These are phyloP conservation scores for Citrus hindsii DNA, from an alignment of 345 rosid species.

Conservation along the genomic window DNA sequence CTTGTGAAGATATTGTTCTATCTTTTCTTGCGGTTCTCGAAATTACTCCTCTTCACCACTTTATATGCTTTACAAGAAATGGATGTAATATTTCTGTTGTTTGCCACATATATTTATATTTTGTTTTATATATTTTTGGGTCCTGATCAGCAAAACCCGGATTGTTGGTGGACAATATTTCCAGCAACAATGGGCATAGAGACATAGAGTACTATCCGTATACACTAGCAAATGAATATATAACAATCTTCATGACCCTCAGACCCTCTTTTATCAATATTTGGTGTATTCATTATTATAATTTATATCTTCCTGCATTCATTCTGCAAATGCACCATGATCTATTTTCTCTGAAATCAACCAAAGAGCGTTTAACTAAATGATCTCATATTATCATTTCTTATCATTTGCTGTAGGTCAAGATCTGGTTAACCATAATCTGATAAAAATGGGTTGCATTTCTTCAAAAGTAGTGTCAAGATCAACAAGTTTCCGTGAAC, in stretches of 20 bases:
- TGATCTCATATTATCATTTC: not conserved
- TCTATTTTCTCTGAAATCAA: not conserved
- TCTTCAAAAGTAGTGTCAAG: constrained; percentile 31
- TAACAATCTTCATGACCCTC: not conserved
- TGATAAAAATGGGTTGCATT: constrained; percentile 39
- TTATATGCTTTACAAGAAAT: not conserved
- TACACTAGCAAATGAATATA: not conserved
- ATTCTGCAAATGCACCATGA: not conserved
- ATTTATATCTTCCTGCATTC: not conserved
- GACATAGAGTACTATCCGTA: not conserved
- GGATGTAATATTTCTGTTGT: not conserved
- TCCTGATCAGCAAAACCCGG: not conserved
- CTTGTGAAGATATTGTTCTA: not conserved
- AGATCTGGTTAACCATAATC: not conserved
- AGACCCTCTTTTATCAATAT: too few relatives aligned
- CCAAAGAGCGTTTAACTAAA: not conserved
- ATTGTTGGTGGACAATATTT: not conserved
- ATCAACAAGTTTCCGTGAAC: constrained; percentile 29
- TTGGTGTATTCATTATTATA: too few relatives aligned
- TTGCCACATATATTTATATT: not conserved
- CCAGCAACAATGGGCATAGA: not conserved
- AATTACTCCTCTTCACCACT: not conserved
- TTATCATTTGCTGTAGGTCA: not conserved
- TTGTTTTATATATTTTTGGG: not conserved
- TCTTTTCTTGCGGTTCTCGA: not conserved